Evolutionary conservation across 78 protist genomes (phyloP).

Genomic region (Monocercomonoides exilis): DNA sequence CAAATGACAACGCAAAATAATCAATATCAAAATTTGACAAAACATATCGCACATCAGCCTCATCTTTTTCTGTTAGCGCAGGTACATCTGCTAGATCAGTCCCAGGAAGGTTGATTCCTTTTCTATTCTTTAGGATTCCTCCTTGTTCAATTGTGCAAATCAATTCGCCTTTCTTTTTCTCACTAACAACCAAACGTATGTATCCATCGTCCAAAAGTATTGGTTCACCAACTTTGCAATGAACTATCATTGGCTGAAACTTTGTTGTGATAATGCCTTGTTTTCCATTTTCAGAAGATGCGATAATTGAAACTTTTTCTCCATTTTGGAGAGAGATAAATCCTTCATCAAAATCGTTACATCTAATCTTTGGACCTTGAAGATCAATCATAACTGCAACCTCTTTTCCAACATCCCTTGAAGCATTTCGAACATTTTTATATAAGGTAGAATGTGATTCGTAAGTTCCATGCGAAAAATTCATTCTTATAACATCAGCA

Average conservation of each 20-base stretch:
- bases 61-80: constrained; percentile 66
- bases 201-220: constrained; percentile 31
- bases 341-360: background rate
- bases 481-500: background rate
- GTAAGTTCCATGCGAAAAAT: constrained; percentile 66
- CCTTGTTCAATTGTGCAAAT: constrained; percentile 24
- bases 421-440: constrained; percentile 7
- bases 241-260: background rate
- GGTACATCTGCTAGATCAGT: constrained; percentile 37
- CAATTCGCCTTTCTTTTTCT: constrained; percentile 7
- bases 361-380: constrained; percentile 36
- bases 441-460: constrained; percentile 20
- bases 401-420: background rate
- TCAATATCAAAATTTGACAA: constrained; percentile 42
- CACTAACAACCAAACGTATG: background rate
- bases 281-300: background rate
- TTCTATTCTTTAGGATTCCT: constrained; percentile 51
- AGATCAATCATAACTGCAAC: constrained; percentile 2
- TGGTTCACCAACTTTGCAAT: background rate
- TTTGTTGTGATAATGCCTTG: background rate
- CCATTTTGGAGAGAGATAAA: background rate
- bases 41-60: constrained; percentile 43
- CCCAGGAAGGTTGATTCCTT: constrained; percentile 68
- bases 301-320: background rate
- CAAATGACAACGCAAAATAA: constrained; percentile 67